Evolutionary conservation across 768 basidiomycete genomes (phyloP), one percentile per base, ranked within the genome.

Genomic region (Clitopilus passeckerianus): DNA sequence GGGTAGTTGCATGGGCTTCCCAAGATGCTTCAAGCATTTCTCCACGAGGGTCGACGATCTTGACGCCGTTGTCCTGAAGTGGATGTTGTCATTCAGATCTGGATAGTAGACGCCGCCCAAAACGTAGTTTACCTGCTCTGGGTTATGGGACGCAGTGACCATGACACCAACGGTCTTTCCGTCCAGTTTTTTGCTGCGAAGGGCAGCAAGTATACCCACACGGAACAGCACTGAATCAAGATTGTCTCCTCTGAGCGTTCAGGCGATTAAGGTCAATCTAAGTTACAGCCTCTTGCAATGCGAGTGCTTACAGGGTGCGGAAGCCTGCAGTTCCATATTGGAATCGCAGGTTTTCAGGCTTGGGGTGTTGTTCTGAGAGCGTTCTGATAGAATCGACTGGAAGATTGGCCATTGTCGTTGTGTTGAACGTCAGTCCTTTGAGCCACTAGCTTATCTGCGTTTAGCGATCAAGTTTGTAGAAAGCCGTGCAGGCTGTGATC

Each of bases 71-170:
- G 72, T 99, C 97, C 94, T 97, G 68, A 7, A n/a, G 59, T 52
- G 57, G 37, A 35, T 1, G n/a, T 59, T 22, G 59, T 57, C 43
- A 58, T 60, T 57, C 43, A 58, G 57, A 63, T 27, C 15, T 64
- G 33, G 50, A 57, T 12, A 44, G 44, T 43, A 54, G 27, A 30
- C 54, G 22, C 16, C n/a, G 30, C 44, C 30, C 20, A 34, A 34
- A 57, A 46, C 55, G 53, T 61, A 30, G 68, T 83, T 64, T 67
- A 95, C 95, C 69, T 85, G 82, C 70, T 95, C 95, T n/a, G 97
- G 96, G 71, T 99, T 99, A 74, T 99, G 97, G n/a, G 94, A 96
- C 1, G 97, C 97, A 35, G 97, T 99, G 70, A 99, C 89, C 97
- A 99, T 98, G 20, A 98, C 92, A 15, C 97, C 97, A 66, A 99